These are phyloP conservation scores for Aspergillus sclerotioniger DNA, from an alignment of 495 filamentous ascomycete species.

Conservation along the genomic window DNA sequence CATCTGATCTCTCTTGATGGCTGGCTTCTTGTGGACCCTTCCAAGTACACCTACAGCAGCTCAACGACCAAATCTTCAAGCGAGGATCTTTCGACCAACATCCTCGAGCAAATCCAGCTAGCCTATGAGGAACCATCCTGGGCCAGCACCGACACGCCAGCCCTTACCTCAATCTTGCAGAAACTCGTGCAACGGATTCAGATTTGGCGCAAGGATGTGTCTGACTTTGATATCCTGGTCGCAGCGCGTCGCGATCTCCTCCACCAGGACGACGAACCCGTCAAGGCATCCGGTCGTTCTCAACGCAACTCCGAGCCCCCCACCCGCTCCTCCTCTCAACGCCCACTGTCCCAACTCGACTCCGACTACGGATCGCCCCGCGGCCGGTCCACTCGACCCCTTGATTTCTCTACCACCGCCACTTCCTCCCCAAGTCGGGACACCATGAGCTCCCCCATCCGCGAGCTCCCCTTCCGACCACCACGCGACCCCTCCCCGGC, in stretches of 20 bases:
- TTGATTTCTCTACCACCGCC: constrained; percentile 6
- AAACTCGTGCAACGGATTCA: constrained; percentile 63
- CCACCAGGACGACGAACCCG: constrained; percentile 32
- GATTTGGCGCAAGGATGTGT: constrained; percentile 63
- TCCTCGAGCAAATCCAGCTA: constrained; percentile 25
- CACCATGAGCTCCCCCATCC: constrained; percentile 22
- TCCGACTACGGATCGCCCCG: constrained; percentile 19
- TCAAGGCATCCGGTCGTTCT: constrained; percentile 18
- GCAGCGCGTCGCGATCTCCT: constrained; percentile 61
- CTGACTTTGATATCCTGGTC: constrained; percentile 73
- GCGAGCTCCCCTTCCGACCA: constrained; percentile 24
- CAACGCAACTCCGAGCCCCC: constrained; percentile 26
- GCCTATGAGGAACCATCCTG: constrained; percentile 41
- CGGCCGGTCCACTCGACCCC: constrained; percentile 16
- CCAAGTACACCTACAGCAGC: constrained; percentile 29
- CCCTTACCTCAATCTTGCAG: constrained; percentile 41
- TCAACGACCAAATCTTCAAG: neutral
- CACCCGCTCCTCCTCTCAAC: constrained; percentile 19
- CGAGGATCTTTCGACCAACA: constrained; percentile 8
- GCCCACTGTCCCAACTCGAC: constrained; percentile 14
- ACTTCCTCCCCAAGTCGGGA: constrained; percentile 21
- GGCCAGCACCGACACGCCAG: constrained; percentile 35
- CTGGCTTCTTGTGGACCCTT: constrained; percentile 81
- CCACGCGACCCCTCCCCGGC: constrained; percentile 33
- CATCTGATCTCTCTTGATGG: constrained; percentile 78